Percentiles rank a stretch among this genome's conserved stretches.
These are phyloP conservation scores for Coemansia sp. DNA, from an alignment of 192 early-diverging fungal genomes.

Conservation along the genomic window DNA sequence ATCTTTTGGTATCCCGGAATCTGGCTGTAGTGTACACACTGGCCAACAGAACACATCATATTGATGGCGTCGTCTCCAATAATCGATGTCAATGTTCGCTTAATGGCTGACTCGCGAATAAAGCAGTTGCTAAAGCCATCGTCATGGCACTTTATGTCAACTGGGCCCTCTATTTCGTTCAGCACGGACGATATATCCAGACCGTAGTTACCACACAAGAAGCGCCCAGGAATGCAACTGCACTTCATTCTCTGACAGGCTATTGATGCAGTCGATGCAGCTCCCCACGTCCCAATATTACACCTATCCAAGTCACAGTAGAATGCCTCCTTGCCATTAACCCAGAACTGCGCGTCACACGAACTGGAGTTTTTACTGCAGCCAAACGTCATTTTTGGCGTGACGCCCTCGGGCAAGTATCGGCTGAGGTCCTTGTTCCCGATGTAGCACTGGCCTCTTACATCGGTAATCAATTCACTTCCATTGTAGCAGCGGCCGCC, in stretches of 20 bases:
- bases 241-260: slow-evolving; percentile 78
- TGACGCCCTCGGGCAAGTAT: slow-evolving; percentile 58
- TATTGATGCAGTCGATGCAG: slow-evolving; percentile 51
- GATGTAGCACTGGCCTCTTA: slow-evolving; percentile 72
- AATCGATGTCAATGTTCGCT: slow-evolving; percentile 49
- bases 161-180: slow-evolving; percentile 75
- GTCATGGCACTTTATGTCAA: slow-evolving; percentile 64
- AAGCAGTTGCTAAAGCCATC: slow-evolving; percentile 83
- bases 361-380: slow-evolving; percentile 59
- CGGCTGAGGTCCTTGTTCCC: slow-evolving; percentile 60
- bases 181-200: slow-evolving; percentile 82
- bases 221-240: slow-evolving; percentile 71
- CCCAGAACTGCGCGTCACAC: slow-evolving; percentile 86
- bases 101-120: slow-evolving; percentile 55
- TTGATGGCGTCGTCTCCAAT: slow-evolving; percentile 85
- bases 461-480: slow-evolving; percentile 65
- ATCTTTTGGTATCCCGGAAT: slow-evolving; percentile 69
- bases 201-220: slow-evolving; percentile 82
- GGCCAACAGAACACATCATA: slow-evolving; percentile 74
- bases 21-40: slow-evolving; percentile 84
- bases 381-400: slow-evolving; percentile 75
- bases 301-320: slow-evolving; percentile 84
- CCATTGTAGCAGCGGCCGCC: slow-evolving; percentile 77
- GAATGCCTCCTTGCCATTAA: slow-evolving; percentile 82
- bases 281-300: slow-evolving; percentile 53